Conservation (phyloP, 768 basidiomycete genomes). For the Termitomyces sp. region DNA sequence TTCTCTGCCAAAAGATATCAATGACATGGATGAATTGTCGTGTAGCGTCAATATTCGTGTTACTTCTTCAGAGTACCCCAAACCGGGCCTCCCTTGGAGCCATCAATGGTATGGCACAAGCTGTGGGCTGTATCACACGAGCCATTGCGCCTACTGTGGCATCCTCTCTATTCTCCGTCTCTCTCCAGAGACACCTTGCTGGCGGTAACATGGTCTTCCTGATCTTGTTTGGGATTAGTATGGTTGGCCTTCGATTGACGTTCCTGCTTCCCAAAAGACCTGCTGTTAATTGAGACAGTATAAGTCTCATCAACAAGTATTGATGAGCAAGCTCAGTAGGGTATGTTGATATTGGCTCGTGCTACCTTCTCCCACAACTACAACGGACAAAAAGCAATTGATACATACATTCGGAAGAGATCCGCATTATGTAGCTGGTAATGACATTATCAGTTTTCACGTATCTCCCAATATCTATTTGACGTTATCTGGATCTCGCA, state of each 20-base stretch:
- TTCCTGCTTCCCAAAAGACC: slow-evolving; percentile 17
- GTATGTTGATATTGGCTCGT: background rate
- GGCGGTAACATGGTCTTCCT: slow-evolving; percentile 42
- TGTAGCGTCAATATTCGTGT: slow-evolving; percentile 43
- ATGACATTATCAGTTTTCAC: no score
- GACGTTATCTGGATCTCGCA: no score
- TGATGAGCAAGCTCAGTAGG: background rate
- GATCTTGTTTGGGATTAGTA: slow-evolving; percentile 23
- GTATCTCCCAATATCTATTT: no score
- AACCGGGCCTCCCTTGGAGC: slow-evolving; percentile 39
- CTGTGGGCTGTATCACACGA: slow-evolving; percentile 40
- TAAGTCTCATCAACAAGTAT: background rate
- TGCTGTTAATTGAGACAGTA: background rate
- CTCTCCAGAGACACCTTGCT: slow-evolving; percentile 34
- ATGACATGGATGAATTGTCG: background rate
- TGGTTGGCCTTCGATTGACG: slow-evolving; percentile 21
- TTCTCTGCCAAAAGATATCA: background rate
- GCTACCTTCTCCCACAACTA: background rate
- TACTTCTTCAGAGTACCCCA: slow-evolving; percentile 37
- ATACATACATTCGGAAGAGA: background rate
- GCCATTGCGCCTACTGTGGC: slow-evolving; percentile 49
- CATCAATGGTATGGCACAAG: slow-evolving; percentile 52
- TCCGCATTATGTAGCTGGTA: background rate
- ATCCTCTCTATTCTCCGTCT: slow-evolving; percentile 53
- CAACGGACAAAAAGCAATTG: background rate